Percentiles rank a stretch among this genome's conserved stretches.
Evolutionary conservation across 192 early-diverging fungal genomes (phyloP).

Genomic region (Rhizophagus clarus): DNA sequence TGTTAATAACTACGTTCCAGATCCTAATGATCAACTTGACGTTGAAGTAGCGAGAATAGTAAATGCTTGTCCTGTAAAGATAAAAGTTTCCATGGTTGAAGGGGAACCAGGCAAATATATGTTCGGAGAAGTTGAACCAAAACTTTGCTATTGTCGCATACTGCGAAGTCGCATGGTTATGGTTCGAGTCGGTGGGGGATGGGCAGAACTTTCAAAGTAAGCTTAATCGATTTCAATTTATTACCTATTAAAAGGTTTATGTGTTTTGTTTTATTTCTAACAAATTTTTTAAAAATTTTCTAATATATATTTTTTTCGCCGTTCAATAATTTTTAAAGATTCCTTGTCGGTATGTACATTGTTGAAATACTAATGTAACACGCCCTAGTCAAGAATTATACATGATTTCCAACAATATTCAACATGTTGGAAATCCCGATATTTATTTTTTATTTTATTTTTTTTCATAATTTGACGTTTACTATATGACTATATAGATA

Average conservation of each 20-base stretch:
- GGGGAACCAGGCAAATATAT: constrained; percentile 64
- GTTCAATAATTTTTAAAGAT: constrained; percentile 29
- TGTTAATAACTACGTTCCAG: constrained; percentile 45
- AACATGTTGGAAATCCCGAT: constrained; percentile 18
- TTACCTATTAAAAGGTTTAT: not conserved
- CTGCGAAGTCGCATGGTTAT: constrained; percentile 64
- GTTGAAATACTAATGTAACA: constrained; percentile 8
- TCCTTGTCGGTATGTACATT: constrained; percentile 35
- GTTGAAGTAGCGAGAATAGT: constrained; percentile 61
- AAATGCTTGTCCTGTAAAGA: constrained; percentile 57
- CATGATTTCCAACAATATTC: not conserved
- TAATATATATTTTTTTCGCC: constrained; percentile 11
- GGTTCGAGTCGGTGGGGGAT: constrained; percentile 70
- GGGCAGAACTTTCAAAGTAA: constrained; percentile 62
- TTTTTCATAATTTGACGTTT: constrained; percentile 11
- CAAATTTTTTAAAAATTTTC: not conserved
- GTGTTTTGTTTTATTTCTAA: not conserved
- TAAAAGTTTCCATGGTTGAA: constrained; percentile 54
- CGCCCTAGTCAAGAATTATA: not conserved
- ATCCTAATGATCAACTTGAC: constrained; percentile 60
- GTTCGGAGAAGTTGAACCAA: constrained; percentile 67
- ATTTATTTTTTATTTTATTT: constrained; percentile 22
- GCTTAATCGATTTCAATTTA: constrained; percentile 6
- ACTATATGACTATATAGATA: constrained; percentile 32
- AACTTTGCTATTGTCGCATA: constrained; percentile 65